Evolutionary conservation across 345 rosid species (phyloP), one percentile per base, ranked within the genome.

Genomic region (Streptanthus diversifolius): DNA sequence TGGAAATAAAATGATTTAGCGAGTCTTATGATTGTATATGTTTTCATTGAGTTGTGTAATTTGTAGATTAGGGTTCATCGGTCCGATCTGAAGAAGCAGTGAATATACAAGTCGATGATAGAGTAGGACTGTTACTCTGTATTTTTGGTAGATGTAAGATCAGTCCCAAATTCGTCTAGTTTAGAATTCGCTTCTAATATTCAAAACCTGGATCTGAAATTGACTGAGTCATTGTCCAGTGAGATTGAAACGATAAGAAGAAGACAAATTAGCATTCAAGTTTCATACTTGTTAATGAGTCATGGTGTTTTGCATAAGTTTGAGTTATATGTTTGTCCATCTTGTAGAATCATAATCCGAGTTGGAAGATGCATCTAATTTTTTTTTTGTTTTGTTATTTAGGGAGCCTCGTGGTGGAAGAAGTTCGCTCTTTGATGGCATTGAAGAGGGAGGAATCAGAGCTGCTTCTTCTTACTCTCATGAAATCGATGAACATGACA

Each of bases 401-500:
- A 91, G 97, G 90, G 98, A 93, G 66, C 63, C 75, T 45, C 95
- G 90, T 37, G 86, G 80, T 70, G 83, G 73, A 63, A 89, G 88
- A 82, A 80, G 83, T 58, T 80, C 90, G 35, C 92, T 91, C 37
- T 93, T 91, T 81, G 96, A 93, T 80, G 96, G 96, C 57, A 85
- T 91, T 7, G 98, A 89, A 80, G 98, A 91, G 78, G 97, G 98
- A 77, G 97, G 98, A 77, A 89, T 93, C 70, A 85, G 96, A 82
- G 93, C 92, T 33, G 77, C 90, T 5, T 76, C 98, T 77, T 84
- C 90, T 25, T 93, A 87, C 83, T 86, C 88, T 43, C 96, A 89
- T 66, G 98, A 89, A 80, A 93, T 91, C 73, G 85, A 90, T 51
- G 97, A 91, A 83, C 97, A 91, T 74, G 98, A 88, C 47, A 93